Base-by-base conservation (phyloP, 768 basidiomycete species). In the Boletellus ananas region DNA sequence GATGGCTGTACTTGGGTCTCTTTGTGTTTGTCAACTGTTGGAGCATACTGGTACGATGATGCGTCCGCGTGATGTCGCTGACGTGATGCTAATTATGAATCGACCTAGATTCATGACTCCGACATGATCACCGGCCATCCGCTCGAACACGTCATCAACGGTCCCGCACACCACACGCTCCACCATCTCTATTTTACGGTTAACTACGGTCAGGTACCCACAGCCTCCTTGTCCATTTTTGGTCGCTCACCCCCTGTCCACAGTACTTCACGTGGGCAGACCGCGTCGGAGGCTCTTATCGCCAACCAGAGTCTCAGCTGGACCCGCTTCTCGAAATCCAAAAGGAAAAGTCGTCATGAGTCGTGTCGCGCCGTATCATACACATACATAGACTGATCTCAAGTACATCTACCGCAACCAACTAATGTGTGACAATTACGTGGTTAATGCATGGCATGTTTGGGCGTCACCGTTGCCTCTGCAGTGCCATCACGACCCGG, bases 261-360 rank as follows among this genome's bases (percentile, higher is more conserved):
- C 70, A 96, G 85, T 99, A 98, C 74, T 97, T 98, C 68, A 96
- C 94, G 34, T 94, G 87, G 85, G 91, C 90, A 17, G 96, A 98
- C 69, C 81, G 83, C 40, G 75, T 74, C 48, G 84, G 83, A 49
- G 84, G 83, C 40, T 94, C 93, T 13, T 98, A 97, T 71, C 87
- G 94, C 37, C 85, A 94, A 51, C 96, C 96, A 4, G 80, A 81
- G 43, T 80, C 85, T 3, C 74, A 77, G 38, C 80, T 95, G 29
- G 96, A 99, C 65, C 96, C 95, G 3, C 61, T 96, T 42, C 74
- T 89, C 25, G 87, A 91, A 57, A 63, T 72, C 16, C 56, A 65
- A 43, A 67, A 70, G 12, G 62, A 70, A 37, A 69, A 73, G 49
- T 23, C 29, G 0, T 44, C 34, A 39, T 67, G 39, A 58, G 9